Conservation (phyloP, 2,329 filamentous ascomycete genomes). For the Colletotrichum echinochloae region DNA sequence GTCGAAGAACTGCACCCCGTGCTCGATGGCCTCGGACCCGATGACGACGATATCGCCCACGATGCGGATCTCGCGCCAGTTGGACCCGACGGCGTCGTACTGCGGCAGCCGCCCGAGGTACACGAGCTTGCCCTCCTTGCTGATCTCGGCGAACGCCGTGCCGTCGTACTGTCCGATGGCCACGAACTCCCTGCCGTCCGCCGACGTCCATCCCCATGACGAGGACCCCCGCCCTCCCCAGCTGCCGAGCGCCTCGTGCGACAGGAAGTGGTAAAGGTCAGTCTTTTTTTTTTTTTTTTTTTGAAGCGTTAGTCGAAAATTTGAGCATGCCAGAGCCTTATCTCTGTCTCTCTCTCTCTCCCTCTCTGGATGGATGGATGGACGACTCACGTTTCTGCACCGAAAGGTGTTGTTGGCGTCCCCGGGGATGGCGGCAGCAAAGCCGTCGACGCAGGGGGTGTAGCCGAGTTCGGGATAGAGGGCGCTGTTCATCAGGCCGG, state of each 20-base stretch:
- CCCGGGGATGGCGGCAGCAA: constrained; percentile 58
- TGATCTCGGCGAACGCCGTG: constrained; percentile 66
- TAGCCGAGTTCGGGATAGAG: constrained; percentile 54
- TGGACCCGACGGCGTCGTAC: constrained; percentile 55
- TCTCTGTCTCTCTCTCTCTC: no score
- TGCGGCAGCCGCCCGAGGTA: constrained; percentile 67
- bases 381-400: constrained; percentile 56
- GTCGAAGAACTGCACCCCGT: constrained; percentile 73
- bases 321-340: accelerated
- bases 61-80: constrained; percentile 65
- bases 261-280: constrained; percentile 54
- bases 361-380: no score
- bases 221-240: constrained; percentile 50
- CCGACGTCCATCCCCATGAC: constrained; percentile 67
- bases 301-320: background rate
- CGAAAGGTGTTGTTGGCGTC: constrained; percentile 60
- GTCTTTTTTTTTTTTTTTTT: constrained; percentile 36
- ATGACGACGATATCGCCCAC: constrained; percentile 54
- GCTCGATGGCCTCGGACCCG: constrained; percentile 57
- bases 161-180: constrained; percentile 67
- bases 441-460: constrained; percentile 56
- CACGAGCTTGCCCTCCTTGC: constrained; percentile 59
- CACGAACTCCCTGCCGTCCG: constrained; percentile 65
- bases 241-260: constrained; percentile 51
- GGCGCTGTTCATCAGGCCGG: constrained; percentile 51